phyloP scores from a whole-genome alignment of 1,139 yeast species.

The Blastobotrys persicus region DNA sequence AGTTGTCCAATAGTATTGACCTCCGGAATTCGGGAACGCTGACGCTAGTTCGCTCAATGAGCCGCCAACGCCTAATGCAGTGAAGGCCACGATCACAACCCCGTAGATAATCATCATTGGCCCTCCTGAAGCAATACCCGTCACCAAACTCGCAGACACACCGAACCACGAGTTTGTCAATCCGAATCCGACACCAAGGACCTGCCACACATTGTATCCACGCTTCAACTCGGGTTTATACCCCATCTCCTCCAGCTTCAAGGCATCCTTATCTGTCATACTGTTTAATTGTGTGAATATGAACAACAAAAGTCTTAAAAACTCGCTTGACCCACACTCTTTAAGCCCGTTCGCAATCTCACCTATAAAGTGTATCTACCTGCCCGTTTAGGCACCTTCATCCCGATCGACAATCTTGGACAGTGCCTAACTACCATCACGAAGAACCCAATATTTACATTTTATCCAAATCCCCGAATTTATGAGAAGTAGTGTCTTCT shows the following conservation, averaged over 20 bases:
- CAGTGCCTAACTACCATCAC: too few species aligned
- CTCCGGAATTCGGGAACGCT: constrained; percentile 58
- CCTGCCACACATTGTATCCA: constrained; percentile 36
- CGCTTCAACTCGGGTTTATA: constrained; percentile 41
- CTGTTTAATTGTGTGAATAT: background rate
- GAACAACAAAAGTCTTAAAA: background rate
- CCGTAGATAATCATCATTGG: constrained; percentile 61
- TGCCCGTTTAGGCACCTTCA: background rate
- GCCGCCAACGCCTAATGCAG: constrained; percentile 46
- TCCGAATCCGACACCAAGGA: constrained; percentile 40
- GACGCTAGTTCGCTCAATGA: constrained; percentile 52
- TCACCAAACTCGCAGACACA: constrained; percentile 35
- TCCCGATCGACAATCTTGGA: background rate
- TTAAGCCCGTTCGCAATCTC: background rate
- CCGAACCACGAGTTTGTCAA: constrained; percentile 41
- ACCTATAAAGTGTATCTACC: background rate
- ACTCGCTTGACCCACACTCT: background rate
- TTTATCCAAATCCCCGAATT: too few species aligned
- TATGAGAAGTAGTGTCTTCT: too few species aligned
- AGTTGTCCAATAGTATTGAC: constrained; percentile 60
- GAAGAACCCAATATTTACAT: too few species aligned
- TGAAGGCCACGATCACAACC: constrained; percentile 59
- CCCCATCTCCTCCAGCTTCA: constrained; percentile 35
- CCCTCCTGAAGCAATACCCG: constrained; percentile 37
- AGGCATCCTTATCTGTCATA: constrained; percentile 21